Evolutionary conservation across 768 basidiomycete genomes (phyloP).

Genomic region (Mycena haematopus): DNA sequence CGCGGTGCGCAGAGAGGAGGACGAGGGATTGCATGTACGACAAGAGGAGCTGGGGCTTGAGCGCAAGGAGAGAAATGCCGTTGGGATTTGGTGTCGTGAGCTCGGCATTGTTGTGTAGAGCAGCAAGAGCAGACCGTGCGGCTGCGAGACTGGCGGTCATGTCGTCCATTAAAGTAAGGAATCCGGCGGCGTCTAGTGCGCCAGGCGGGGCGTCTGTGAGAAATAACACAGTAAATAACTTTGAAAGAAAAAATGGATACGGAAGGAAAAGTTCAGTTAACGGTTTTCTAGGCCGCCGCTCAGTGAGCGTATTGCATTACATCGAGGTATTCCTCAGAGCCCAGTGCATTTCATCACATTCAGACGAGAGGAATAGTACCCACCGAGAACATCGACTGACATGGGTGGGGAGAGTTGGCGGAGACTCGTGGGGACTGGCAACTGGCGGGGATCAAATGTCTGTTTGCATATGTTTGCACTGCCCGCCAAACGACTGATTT

Average conservation of each 20-base stretch:
- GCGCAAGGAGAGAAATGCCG: slow-evolving; percentile 89
- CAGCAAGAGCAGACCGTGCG: not conserved
- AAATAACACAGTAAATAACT: slow-evolving; percentile 6
- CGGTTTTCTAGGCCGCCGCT: slow-evolving; percentile 64
- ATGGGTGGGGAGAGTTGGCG: not conserved
- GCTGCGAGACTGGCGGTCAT: slow-evolving; percentile 71
- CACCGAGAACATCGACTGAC: slow-evolving; percentile 14
- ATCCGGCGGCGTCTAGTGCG: slow-evolving; percentile 27
- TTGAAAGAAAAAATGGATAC: not conserved
- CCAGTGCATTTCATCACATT: slow-evolving; percentile 65
- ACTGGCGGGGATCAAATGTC: too few relatives aligned
- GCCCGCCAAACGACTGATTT: too few relatives aligned
- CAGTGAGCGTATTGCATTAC: slow-evolving; percentile 53
- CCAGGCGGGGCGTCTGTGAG: slow-evolving; percentile 3
- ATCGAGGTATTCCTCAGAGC: slow-evolving; percentile 55
- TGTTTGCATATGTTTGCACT: too few relatives aligned
- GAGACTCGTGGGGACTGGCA: too few relatives aligned
- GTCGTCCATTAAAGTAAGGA: slow-evolving; percentile 49
- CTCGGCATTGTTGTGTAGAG: not conserved
- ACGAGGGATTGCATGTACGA: slow-evolving; percentile 41
- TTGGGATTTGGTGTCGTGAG: slow-evolving; percentile 37
- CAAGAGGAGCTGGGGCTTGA: slow-evolving; percentile 85
- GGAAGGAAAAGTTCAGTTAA: slow-evolving; percentile 45
- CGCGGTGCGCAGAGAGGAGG: slow-evolving; percentile 73
- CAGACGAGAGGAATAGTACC: slow-evolving; percentile 1